These are phyloP conservation scores for Psilocybe sp. DNA, from an alignment of 768 basidiomycete species.

Conservation along the genomic window DNA sequence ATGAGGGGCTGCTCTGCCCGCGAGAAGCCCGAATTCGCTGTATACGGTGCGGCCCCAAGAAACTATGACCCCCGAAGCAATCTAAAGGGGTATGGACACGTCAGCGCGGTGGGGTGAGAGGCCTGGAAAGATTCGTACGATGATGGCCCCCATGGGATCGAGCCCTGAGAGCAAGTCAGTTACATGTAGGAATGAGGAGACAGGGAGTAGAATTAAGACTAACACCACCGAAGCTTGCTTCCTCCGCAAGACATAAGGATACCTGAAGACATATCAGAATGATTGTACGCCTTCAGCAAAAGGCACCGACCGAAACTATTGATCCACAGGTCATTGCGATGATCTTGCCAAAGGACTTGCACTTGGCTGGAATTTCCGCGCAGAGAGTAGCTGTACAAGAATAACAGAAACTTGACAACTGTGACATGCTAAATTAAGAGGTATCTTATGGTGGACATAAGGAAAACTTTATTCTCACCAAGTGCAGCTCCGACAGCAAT, in stretches of 20 bases:
- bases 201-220: slow-evolving; percentile 26
- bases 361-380: slow-evolving; percentile 88
- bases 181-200: slow-evolving; percentile 4
- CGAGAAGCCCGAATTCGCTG: slow-evolving; percentile 79
- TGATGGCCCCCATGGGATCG: slow-evolving; percentile 75
- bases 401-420: slow-evolving; percentile 85
- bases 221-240: slow-evolving; percentile 80
- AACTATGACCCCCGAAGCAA: slow-evolving; percentile 73
- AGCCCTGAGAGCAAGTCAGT: slow-evolving; percentile 41
- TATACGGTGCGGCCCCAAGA: slow-evolving; percentile 79
- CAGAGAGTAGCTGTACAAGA: slow-evolving; percentile 82
- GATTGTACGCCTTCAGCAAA: not conserved
- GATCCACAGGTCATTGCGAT: slow-evolving; percentile 88
- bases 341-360: slow-evolving; percentile 94
- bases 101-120: not conserved
- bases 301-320: slow-evolving; percentile 62
- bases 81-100: slow-evolving; percentile 38
- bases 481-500: slow-evolving; percentile 82
- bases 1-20: slow-evolving; percentile 89
- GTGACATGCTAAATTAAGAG: not conserved
- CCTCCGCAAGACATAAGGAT: slow-evolving; percentile 83
- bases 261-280: slow-evolving; percentile 37
- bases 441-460: not conserved
- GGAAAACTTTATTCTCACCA: slow-evolving; percentile 49
- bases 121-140: slow-evolving; percentile 44